Conservation (phyloP, 768 basidiomycete species). For the Dacryopinax spathularia region DNA sequence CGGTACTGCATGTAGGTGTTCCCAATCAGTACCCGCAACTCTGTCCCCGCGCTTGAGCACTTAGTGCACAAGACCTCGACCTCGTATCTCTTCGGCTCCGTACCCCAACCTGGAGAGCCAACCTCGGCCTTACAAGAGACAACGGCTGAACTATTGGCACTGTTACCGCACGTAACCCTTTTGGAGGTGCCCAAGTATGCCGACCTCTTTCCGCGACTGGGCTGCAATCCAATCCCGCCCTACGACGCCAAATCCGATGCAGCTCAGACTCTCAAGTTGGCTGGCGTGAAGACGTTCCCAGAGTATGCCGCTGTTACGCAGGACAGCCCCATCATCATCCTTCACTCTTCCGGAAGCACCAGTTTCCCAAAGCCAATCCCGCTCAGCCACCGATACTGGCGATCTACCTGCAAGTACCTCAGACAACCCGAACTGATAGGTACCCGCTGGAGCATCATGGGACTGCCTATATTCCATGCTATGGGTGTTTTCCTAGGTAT, state of each 20-base stretch:
- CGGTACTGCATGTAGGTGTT: not conserved
- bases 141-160: not conserved
- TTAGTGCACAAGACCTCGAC: not conserved
- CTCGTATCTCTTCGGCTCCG: not conserved
- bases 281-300: not conserved
- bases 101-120: not conserved
- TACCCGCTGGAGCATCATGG: not conserved
- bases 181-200: not conserved
- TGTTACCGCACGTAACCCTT: not conserved
- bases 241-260: not conserved
- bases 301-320: not conserved
- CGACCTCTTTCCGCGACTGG: not conserved
- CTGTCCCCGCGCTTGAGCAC: not conserved
- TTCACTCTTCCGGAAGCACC: not conserved
- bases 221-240: not conserved
- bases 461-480: not conserved
- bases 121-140: not conserved
- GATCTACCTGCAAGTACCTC: no score
- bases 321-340: not conserved
- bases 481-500: not conserved
- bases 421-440: not conserved
- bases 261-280: not conserved
- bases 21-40: not conserved
- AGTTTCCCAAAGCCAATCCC: not conserved
- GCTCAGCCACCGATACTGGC: no score